phyloP scores from a whole-genome alignment of 2,329 filamentous ascomycete species.

The Zarea fungicola region DNA sequence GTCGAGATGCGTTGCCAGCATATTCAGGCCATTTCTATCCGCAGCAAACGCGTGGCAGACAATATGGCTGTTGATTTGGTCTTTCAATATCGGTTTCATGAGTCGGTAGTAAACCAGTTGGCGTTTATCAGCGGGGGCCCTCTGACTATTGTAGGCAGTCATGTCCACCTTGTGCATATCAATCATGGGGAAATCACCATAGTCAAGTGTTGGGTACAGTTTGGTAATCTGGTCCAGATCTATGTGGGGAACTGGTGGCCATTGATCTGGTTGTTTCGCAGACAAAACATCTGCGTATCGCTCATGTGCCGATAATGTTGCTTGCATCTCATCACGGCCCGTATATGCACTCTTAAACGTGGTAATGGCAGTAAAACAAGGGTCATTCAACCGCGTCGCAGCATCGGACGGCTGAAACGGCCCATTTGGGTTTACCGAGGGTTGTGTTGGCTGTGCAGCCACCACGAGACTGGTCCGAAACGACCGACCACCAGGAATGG shows the following conservation, averaged over 20 bases:
- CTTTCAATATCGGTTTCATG: constrained; percentile 35
- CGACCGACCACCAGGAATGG: constrained; percentile 39
- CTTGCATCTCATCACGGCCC: constrained; percentile 34
- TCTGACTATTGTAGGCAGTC: constrained; percentile 36
- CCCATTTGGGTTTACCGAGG: constrained; percentile 32
- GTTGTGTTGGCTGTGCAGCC: constrained; percentile 39
- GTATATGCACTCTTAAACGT: constrained; percentile 44
- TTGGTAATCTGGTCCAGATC: constrained; percentile 39
- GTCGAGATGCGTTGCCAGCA: constrained; percentile 44
- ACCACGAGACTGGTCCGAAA: constrained; percentile 47
- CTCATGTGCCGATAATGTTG: constrained; percentile 32
- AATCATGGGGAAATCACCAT: constrained; percentile 43
- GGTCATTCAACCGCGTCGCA: constrained; percentile 31
- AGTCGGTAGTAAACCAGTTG: constrained; percentile 48
- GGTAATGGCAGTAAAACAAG: constrained; percentile 46
- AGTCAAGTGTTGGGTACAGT: constrained; percentile 30
- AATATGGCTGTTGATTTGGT: constrained; percentile 41
- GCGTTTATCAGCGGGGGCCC: constrained; percentile 38
- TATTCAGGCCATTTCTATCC: constrained; percentile 49
- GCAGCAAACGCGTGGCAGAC: constrained; percentile 46
- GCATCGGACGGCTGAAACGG: constrained; percentile 37
- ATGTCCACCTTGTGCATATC: constrained; percentile 54
- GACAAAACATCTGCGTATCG: constrained; percentile 39
- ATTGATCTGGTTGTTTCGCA: constrained; percentile 31
- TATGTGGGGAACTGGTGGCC: constrained; percentile 41